Percentiles rank a stretch among this genome's conserved stretches.
phyloP scores from a whole-genome alignment of 2,329 filamentous ascomycete genomes.

The Lasiodiplodia citricola region DNA sequence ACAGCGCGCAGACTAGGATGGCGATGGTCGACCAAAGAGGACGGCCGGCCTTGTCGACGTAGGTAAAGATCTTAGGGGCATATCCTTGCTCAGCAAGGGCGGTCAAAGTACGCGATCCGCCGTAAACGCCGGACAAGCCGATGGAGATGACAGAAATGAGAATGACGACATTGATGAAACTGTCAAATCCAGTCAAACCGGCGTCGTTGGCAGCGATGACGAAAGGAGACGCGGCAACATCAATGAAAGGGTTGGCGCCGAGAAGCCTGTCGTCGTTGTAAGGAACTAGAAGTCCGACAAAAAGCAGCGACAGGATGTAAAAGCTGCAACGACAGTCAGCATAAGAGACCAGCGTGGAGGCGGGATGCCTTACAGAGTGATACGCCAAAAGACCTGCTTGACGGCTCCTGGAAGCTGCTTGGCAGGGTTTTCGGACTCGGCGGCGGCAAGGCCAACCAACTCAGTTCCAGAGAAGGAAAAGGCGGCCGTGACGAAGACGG shows the following conservation, averaged over 20 bases:
- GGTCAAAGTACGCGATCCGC: slow-evolving; percentile 86
- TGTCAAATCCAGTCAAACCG: slow-evolving; percentile 79
- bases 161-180: slow-evolving; percentile 94
- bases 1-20: slow-evolving; percentile 68
- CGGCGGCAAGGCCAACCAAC: slow-evolving; percentile 77
- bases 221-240: slow-evolving; percentile 83
- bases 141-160: slow-evolving; percentile 89
- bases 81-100: slow-evolving; percentile 80
- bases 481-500: slow-evolving; percentile 76
- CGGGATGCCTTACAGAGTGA: slow-evolving; percentile 55
- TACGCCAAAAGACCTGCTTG: slow-evolving; percentile 96
- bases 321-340: slow-evolving; percentile 54
- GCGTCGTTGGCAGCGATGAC: slow-evolving; percentile 90
- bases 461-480: slow-evolving; percentile 80
- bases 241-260: slow-evolving; percentile 60
- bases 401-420: slow-evolving; percentile 88
- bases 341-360: neutral
- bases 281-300: slow-evolving; percentile 83
- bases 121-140: slow-evolving; percentile 90
- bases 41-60: slow-evolving; percentile 66
- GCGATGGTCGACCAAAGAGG: slow-evolving; percentile 61
- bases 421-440: slow-evolving; percentile 78
- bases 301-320: slow-evolving; percentile 80
- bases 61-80: slow-evolving; percentile 62
- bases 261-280: slow-evolving; percentile 71